These are phyloP conservation scores for Elsinoe australis DNA, from an alignment of 2,329 filamentous ascomycete species.

Conservation along the genomic window DNA sequence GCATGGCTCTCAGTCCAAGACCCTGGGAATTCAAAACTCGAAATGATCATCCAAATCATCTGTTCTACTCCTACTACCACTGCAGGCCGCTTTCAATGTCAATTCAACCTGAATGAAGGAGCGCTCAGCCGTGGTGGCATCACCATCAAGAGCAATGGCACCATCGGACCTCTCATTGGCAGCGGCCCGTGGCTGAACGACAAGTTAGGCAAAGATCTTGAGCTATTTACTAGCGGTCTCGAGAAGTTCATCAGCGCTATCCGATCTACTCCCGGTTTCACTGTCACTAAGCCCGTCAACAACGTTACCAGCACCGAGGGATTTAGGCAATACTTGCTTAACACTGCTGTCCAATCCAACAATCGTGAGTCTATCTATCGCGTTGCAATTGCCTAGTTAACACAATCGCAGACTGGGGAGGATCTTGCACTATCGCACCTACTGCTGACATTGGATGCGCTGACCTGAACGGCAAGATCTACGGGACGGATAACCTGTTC, in stretches of 20 bases:
- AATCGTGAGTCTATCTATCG: background rate
- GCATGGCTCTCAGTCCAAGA: slow-evolving; percentile 2
- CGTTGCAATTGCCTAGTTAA: background rate
- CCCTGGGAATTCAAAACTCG: background rate
- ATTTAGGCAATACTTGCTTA: background rate
- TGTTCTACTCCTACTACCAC: slow-evolving; percentile 8
- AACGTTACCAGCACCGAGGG: background rate
- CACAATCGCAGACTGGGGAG: slow-evolving; percentile 1
- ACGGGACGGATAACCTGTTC: slow-evolving; percentile 19
- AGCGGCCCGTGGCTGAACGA: slow-evolving; percentile 1
- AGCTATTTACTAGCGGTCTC: slow-evolving; percentile 1
- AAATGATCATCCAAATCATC: slow-evolving; percentile 5
- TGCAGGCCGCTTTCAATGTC: slow-evolving; percentile 3
- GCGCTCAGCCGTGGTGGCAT: slow-evolving; percentile 5
- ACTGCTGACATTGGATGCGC: background rate
- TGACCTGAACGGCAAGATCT: slow-evolving; percentile 17
- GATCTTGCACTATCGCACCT: background rate
- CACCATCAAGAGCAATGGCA: slow-evolving; percentile 7
- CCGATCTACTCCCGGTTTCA: background rate
- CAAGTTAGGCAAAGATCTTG: background rate
- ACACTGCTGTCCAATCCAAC: background rate
- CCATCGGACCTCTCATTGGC: background rate
- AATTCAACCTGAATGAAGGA: slow-evolving; percentile 11
- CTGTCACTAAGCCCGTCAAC: background rate
- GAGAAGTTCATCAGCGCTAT: background rate